Conservation (phyloP, 805 yeast genomes). For the Ogataea ganodermae region DNA sequence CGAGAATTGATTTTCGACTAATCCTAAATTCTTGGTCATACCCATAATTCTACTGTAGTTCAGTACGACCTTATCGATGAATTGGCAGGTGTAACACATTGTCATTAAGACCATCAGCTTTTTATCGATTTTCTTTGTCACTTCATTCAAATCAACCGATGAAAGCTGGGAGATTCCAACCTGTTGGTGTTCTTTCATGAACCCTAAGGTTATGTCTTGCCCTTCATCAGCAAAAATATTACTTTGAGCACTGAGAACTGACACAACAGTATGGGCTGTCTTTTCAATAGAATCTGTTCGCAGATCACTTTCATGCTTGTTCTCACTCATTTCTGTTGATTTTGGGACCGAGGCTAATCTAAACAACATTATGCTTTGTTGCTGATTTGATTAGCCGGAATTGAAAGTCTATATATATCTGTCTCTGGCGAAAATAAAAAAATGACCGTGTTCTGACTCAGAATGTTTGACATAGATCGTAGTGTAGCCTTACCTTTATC, state of each 20-base stretch:
- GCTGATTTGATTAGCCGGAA: too few relatives aligned
- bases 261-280: constrained; percentile 1
- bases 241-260: constrained; percentile 13
- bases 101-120: constrained; percentile 52
- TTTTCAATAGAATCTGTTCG: neutral
- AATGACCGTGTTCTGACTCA: too few relatives aligned
- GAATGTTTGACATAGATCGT: too few relatives aligned
- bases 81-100: constrained; percentile 53
- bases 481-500: too few relatives aligned
- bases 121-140: constrained; percentile 46
- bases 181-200: constrained; percentile 14
- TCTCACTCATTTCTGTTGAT: neutral
- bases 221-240: constrained; percentile 16
- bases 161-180: neutral
- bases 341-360: too few relatives aligned
- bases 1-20: constrained; percentile 42
- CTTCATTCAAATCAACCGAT: constrained; percentile 8
- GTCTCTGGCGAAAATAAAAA: too few relatives aligned
- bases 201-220: constrained; percentile 16
- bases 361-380: too few relatives aligned
- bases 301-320: neutral
- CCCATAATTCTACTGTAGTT: constrained; percentile 59
- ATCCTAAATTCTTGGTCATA: constrained; percentile 46
- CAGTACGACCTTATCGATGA: constrained; percentile 56
- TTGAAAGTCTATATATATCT: too few relatives aligned